These are phyloP conservation scores for Spinacia oleracea DNA, from an alignment of 179 eudicot genomes.

Conservation along the genomic window DNA sequence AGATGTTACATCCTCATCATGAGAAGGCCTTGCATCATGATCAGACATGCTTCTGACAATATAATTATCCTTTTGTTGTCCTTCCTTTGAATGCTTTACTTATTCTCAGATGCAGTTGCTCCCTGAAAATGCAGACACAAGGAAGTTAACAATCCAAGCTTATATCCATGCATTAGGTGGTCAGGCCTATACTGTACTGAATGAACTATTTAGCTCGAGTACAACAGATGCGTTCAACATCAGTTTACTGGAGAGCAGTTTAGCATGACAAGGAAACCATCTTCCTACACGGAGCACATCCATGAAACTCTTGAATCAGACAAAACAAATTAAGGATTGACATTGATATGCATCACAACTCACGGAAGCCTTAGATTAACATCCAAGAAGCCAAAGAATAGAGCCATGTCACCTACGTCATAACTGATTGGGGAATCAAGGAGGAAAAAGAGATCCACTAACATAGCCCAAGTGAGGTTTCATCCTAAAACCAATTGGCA, in stretches of 20 bases:
- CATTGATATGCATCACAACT: neutral
- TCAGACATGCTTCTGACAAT: slow-evolving; percentile 35
- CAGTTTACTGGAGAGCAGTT: neutral
- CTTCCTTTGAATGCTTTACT: neutral
- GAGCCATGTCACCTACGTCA: neutral
- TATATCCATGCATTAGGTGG: neutral
- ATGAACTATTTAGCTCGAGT: neutral
- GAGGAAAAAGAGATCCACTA: no score
- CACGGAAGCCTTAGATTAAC: neutral
- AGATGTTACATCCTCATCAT: slow-evolving; percentile 35
- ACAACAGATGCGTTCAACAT: neutral
- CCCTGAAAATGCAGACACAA: slow-evolving; percentile 19
- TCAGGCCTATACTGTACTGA: neutral
- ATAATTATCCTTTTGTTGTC: neutral
- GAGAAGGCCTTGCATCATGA: slow-evolving; percentile 23
- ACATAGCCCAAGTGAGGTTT: no score
- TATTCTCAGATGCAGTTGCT: slow-evolving; percentile 1
- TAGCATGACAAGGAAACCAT: neutral
- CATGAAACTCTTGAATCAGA: neutral
- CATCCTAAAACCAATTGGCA: no score
- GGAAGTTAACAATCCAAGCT: no score
- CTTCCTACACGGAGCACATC: neutral
- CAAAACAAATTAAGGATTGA: neutral
- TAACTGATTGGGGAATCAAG: no score
- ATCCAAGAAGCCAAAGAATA: neutral